phyloP scores from a whole-genome alignment of 2,329 filamentous ascomycete genomes.

The Pseudocercospora cruenta region DNA sequence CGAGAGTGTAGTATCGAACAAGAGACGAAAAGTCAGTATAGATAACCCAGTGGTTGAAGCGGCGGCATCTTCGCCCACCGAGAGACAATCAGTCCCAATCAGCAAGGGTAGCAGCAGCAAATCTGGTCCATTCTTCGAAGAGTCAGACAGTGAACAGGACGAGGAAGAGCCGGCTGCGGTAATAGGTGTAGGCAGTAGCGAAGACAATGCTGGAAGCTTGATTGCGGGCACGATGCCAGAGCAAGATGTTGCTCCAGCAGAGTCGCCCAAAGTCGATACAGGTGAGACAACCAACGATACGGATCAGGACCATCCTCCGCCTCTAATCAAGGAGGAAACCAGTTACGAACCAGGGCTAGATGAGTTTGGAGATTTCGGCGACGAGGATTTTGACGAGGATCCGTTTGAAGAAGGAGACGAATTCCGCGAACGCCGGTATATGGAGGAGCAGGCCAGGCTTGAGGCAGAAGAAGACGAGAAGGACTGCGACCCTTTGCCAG shows the following conservation, averaged over 20 bases:
- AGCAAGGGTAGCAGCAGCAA: neutral
- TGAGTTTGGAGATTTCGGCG: constrained; percentile 56
- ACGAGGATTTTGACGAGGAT: constrained; percentile 64
- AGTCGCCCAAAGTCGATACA: neutral
- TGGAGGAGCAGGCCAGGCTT: constrained; percentile 68
- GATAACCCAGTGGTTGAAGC: constrained; percentile 29
- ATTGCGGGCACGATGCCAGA: constrained; percentile 19
- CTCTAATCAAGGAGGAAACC: constrained; percentile 53
- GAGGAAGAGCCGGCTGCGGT: constrained; percentile 34
- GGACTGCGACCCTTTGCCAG: constrained; percentile 33
- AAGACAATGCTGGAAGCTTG: constrained; percentile 9
- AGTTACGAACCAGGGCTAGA: constrained; percentile 51
- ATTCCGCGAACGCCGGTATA: constrained; percentile 62
- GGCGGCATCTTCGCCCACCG: constrained; percentile 38
- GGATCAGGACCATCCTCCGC: constrained; percentile 19
- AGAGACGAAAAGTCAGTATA: constrained; percentile 44
- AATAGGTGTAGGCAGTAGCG: constrained; percentile 23
- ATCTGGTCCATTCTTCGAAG: constrained; percentile 69
- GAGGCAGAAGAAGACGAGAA: constrained; percentile 57
- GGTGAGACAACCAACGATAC: neutral
- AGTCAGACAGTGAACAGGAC: constrained; percentile 65
- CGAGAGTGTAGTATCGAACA: constrained; percentile 47
- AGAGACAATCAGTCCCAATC: neutral
- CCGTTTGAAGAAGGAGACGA: constrained; percentile 59
- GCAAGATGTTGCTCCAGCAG: constrained; percentile 10